Evolutionary conservation across 495 filamentous ascomycete genomes (phyloP), one percentile per base, ranked within the genome.

Genomic region (Apodospora peruviana): DNA sequence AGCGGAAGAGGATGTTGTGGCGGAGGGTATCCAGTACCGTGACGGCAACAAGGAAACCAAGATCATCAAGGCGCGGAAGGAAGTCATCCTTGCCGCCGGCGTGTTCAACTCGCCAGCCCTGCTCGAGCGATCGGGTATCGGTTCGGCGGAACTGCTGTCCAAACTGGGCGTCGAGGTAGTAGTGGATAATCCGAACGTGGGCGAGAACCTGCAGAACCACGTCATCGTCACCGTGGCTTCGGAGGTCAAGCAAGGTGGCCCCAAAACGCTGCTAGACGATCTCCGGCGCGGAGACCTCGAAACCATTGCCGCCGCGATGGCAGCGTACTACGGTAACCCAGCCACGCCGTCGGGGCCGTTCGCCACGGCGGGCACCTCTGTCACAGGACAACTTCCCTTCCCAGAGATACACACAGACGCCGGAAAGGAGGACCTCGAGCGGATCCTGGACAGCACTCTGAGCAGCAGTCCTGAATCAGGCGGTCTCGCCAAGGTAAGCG

Each of bases 221-320:
- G 39, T 43, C 11, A 29, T 57, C 21, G 21, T 21, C 24, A n/a
- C 18, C 21, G 12, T 62, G 9, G 24, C 14, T 4, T 53, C 45
- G n/a, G 41, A 54, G 8, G 24, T 38, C 4, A 76, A 78, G 51
- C 82, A 48, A 20, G n/a, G n/a, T n/a, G 40, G 39, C 8, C 76
- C 78, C 53, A 82, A 90, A 56, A 86, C 86, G 9, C 81, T 86
- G 34, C n/a, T n/a, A n/a, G 83, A 90, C 53, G 86, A 86, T 67
- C 66, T 90, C 25, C 77, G 81, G 21, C 81, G 86, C 18, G 77
- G 86, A 56, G 56, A 68, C 19, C 69, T 75, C 17, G 77, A 82
- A 48, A 80, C 84, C 10, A 74, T 79, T 16, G 74, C 72, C 18
- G 37, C 53, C 25, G 58, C n/a, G 18, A 2, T 42, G 40, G 18